Conservation (phyloP, 805 yeast genomes). For the Debaryomyces hansenii region DNA sequence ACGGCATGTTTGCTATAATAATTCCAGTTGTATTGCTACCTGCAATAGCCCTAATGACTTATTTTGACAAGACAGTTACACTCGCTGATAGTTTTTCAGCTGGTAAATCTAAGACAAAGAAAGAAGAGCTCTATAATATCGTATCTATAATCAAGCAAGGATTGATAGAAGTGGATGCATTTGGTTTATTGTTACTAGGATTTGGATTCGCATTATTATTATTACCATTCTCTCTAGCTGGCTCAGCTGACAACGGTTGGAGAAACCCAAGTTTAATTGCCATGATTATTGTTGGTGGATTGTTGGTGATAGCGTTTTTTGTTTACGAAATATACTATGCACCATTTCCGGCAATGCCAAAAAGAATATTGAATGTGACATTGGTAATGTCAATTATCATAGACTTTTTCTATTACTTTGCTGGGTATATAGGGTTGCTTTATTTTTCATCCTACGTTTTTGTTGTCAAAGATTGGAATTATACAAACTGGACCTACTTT, state of each 20-base stretch:
- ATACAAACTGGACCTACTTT: conserved; percentile 36
- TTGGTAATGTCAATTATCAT: conserved; percentile 32
- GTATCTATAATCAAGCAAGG: conserved; percentile 8
- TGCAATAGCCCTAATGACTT: conserved; percentile 26
- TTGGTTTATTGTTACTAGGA: conserved; percentile 37
- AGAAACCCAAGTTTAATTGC: conserved; percentile 43
- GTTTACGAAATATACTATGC: conserved; percentile 36
- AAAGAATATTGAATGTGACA: conserved; percentile 32
- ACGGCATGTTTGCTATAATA: conserved; percentile 49
- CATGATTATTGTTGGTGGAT: conserved; percentile 42
- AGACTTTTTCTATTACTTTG: conserved; percentile 30
- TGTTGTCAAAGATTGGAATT: conserved; percentile 28
- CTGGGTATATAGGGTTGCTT: conserved; percentile 23
- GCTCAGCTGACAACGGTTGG: conserved; percentile 32
- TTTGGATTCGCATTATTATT: conserved; percentile 38
- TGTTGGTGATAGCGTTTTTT: conserved; percentile 30
- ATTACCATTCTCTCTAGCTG: conserved; percentile 37
- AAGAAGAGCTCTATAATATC: too few species aligned
- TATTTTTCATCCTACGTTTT: conserved; percentile 35
- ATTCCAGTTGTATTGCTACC: conserved; percentile 41
- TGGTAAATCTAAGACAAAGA: too few species aligned
- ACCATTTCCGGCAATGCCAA: conserved; percentile 39
- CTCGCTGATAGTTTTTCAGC: too few species aligned
- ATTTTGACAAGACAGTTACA: conserved; percentile 28
- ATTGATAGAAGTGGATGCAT: conserved; percentile 36